phyloP scores from a whole-genome alignment of 2,329 filamentous ascomycete species.

The Furcasterigmium furcatum region DNA sequence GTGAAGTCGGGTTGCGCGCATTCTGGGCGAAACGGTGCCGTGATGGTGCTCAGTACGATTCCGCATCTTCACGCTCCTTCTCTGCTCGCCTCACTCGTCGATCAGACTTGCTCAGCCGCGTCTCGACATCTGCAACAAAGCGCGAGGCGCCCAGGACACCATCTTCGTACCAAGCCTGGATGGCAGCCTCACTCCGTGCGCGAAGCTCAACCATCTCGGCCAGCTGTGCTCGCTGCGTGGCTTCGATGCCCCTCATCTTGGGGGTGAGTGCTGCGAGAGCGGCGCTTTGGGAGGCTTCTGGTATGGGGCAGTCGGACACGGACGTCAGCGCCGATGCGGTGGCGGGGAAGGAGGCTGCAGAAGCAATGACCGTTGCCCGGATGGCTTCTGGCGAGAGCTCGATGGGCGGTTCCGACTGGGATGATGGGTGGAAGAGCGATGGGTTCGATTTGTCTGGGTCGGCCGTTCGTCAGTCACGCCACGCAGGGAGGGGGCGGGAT shows the following conservation, averaged over 20 bases:
- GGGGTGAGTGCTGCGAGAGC: conserved; percentile 56
- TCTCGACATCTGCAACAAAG: conserved; percentile 69
- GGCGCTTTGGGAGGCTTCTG: conserved; percentile 51
- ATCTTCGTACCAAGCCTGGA: conserved; percentile 72
- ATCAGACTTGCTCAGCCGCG: conserved; percentile 63
- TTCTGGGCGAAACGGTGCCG: too few relatives aligned
- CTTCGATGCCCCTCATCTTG: conserved; percentile 58
- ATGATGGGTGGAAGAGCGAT: conserved; percentile 48
- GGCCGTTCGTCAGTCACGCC: background rate
- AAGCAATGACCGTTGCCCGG: conserved; percentile 52
- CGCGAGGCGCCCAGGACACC: conserved; percentile 66
- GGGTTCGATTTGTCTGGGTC: conserved; percentile 51
- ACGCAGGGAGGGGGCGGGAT: background rate
- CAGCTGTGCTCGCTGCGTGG: conserved; percentile 58
- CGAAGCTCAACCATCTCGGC: conserved; percentile 62
- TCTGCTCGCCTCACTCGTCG: conserved; percentile 62
- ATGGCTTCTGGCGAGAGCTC: conserved; percentile 49
- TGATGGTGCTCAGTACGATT: too few relatives aligned
- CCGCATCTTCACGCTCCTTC: conserved; percentile 47
- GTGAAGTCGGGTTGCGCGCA: too few relatives aligned
- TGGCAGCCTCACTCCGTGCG: conserved; percentile 56
- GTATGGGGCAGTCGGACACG: conserved; percentile 52
- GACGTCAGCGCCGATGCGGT: conserved; percentile 57
- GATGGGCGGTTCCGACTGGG: conserved; percentile 43
- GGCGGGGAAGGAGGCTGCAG: conserved; percentile 51